Evolutionary conservation across 495 filamentous ascomycete species (phyloP).

Genomic region (Immersiella caudata): DNA sequence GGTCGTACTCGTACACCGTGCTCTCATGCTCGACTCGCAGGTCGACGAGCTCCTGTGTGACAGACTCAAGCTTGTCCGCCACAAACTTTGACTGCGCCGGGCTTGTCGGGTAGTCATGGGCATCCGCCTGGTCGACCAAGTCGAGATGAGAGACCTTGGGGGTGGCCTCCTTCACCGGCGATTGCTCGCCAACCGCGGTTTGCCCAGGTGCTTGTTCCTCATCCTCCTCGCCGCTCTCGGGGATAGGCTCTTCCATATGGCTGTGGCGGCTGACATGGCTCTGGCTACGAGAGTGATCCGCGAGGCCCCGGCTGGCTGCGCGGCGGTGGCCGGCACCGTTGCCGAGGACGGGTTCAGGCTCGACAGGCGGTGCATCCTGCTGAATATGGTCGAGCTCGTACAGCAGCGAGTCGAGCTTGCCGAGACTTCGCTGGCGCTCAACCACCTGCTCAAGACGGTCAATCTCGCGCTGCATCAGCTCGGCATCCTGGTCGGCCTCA

Average conservation of each 20-base stretch:
- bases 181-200: conserved; percentile 6
- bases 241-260: conserved; percentile 56
- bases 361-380: conserved; percentile 53
- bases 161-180: conserved; percentile 35
- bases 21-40: conserved; percentile 87
- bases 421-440: conserved; percentile 91
- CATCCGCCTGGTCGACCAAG: conserved; percentile 18
- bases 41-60: conserved; percentile 91
- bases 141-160: conserved; percentile 32
- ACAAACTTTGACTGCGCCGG: conserved; percentile 84
- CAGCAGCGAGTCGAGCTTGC: conserved; percentile 89
- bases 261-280: conserved; percentile 55
- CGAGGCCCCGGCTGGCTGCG: conserved; percentile 42
- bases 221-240: conserved; percentile 42
- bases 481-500: conserved; percentile 93
- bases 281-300: conserved; percentile 54
- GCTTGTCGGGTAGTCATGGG: conserved; percentile 56
- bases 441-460: conserved; percentile 92
- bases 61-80: conserved; percentile 87
- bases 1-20: conserved; percentile 77
- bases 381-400: conserved; percentile 86
- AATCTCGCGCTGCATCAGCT: conserved; percentile 95
- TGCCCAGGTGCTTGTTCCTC: conserved; percentile 35
- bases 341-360: conserved; percentile 34
- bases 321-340: conserved; percentile 51